phyloP scores from a whole-genome alignment of 352 stramenopile genomes.

The Globisporangium canariense region DNA sequence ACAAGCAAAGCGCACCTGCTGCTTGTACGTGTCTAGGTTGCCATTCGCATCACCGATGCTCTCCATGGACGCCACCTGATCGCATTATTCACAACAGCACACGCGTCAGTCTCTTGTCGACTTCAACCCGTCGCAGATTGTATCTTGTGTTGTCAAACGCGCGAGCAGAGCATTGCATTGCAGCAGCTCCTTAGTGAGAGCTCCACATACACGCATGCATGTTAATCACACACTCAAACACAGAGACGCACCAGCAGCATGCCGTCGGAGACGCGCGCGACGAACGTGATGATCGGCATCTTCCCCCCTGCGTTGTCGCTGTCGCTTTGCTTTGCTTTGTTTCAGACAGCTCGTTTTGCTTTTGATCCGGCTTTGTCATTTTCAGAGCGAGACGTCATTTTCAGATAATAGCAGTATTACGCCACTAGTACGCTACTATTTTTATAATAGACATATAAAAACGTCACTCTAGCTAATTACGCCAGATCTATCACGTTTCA shows the following conservation, averaged over 20 bases:
- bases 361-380: constrained; percentile 1
- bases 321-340: not conserved
- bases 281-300: constrained; percentile 95
- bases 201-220: not conserved
- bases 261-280: constrained; percentile 92
- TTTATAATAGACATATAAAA: too few relatives aligned
- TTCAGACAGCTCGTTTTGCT: not conserved
- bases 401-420: not conserved
- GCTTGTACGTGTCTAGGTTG: constrained; percentile 89
- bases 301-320: not conserved
- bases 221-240: not conserved
- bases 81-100: not conserved
- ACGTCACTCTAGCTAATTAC: too few relatives aligned
- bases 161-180: constrained; percentile 4
- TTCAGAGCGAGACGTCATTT: not conserved
- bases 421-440: too few relatives aligned
- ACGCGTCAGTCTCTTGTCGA: not conserved
- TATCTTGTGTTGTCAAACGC: not conserved
- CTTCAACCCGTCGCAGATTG: not conserved
- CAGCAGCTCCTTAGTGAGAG: not conserved
- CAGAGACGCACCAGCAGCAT: constrained; percentile 81
- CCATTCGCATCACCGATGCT: constrained; percentile 75
- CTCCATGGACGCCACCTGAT: constrained; percentile 92
- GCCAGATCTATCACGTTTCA: too few relatives aligned
- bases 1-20: constrained; percentile 40